Evolutionary conservation across 805 yeast species (phyloP).

Genomic region (Millerago galiae): DNA sequence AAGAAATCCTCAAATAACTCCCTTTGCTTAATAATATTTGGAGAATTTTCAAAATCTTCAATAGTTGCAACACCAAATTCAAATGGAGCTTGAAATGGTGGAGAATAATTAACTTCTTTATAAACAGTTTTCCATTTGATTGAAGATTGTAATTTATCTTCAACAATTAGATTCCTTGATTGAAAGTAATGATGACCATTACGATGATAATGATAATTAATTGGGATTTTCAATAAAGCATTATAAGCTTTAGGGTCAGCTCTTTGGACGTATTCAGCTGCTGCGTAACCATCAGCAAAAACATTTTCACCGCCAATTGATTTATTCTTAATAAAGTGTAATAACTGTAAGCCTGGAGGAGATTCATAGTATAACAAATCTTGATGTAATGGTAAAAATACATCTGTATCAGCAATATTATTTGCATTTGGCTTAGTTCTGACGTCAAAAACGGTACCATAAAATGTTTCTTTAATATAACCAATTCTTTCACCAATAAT

Average conservation of each 20-base stretch:
- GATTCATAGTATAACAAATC: slow-evolving; percentile 72
- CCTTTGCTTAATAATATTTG: slow-evolving; percentile 29
- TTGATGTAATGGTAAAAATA: slow-evolving; percentile 67
- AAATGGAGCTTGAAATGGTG: slow-evolving; percentile 79
- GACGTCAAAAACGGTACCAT: slow-evolving; percentile 68
- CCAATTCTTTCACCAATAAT: slow-evolving; percentile 52
- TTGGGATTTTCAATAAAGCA: slow-evolving; percentile 56
- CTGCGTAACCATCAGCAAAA: slow-evolving; percentile 65
- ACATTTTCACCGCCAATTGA: slow-evolving; percentile 62
- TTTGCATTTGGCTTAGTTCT: slow-evolving; percentile 45
- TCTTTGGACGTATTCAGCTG: slow-evolving; percentile 49
- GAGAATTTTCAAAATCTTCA: slow-evolving; percentile 11
- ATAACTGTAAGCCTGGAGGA: slow-evolving; percentile 72
- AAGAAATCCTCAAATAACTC: slow-evolving; percentile 46
- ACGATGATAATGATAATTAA: slow-evolving; percentile 63
- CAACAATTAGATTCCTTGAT: slow-evolving; percentile 57
- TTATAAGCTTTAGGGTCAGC: slow-evolving; percentile 56
- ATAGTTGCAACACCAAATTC: slow-evolving; percentile 46
- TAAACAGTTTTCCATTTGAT: slow-evolving; percentile 27
- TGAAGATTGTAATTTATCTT: slow-evolving; percentile 30
- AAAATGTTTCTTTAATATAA: slow-evolving; percentile 63
- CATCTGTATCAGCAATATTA: slow-evolving; percentile 64
- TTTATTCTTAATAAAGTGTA: slow-evolving; percentile 50
- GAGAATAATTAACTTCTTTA: slow-evolving; percentile 64
- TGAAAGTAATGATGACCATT: slow-evolving; percentile 56